phyloP scores from a whole-genome alignment of 495 filamentous ascomycete genomes.

The Penicillium waksmanii region DNA sequence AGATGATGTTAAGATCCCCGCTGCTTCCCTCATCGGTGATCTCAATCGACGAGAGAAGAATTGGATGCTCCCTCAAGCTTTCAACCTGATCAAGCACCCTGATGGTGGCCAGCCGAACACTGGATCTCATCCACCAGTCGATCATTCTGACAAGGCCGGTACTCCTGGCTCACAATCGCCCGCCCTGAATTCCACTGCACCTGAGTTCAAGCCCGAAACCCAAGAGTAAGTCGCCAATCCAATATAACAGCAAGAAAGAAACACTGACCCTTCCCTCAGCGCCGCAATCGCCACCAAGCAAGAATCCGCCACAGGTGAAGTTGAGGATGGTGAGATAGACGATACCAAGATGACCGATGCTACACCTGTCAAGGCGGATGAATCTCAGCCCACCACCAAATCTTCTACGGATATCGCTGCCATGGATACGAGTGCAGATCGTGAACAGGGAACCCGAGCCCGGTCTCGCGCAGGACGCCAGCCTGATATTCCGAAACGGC shows the following conservation, averaged over 20 bases:
- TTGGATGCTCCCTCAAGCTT: slow-evolving; percentile 87
- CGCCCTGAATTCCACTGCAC: slow-evolving; percentile 48
- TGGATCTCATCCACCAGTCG: slow-evolving; percentile 24
- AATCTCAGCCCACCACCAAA: slow-evolving; percentile 15
- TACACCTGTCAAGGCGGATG: slow-evolving; percentile 23
- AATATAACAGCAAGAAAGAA: slow-evolving; percentile 15
- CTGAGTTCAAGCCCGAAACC: slow-evolving; percentile 49
- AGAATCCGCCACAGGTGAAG: slow-evolving; percentile 53
- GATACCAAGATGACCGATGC: slow-evolving; percentile 59
- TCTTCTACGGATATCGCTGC: slow-evolving; percentile 6
- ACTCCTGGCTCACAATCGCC: slow-evolving; percentile 42
- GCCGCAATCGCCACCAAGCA: slow-evolving; percentile 35
- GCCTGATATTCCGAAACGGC: slow-evolving; percentile 39
- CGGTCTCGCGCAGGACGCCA: slow-evolving; percentile 33
- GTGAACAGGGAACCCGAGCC: slow-evolving; percentile 25
- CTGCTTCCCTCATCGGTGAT: slow-evolving; percentile 80
- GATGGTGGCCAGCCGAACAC: slow-evolving; percentile 34
- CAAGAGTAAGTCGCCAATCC: slow-evolving; percentile 45
- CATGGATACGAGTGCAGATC: slow-evolving; percentile 21
- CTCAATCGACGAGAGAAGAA: slow-evolving; percentile 75
- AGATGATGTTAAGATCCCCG: slow-evolving; percentile 88
- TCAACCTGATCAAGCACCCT: slow-evolving; percentile 43
- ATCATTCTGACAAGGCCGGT: slow-evolving; percentile 39
- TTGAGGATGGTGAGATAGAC: slow-evolving; percentile 80
- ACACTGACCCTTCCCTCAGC: slow-evolving; percentile 24